A percentile compares a stretch with the other conserved stretches of the same genome.
These are phyloP conservation scores for Hymenoscyphus occultus DNA, from an alignment of 2,329 filamentous ascomycete genomes.

Conservation along the genomic window DNA sequence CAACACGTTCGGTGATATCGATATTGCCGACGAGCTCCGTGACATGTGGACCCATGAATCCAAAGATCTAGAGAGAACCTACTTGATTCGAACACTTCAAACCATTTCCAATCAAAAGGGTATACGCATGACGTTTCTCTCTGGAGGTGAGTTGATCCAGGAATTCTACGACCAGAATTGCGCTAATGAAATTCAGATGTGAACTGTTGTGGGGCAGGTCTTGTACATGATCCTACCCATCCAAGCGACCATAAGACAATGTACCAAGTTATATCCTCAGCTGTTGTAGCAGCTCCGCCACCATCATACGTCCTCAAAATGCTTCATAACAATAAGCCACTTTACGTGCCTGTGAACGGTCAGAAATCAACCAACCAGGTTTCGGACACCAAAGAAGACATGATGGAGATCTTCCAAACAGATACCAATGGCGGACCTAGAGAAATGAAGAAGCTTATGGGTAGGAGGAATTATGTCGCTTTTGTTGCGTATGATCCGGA, in stretches of 20 bases:
- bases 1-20: slow-evolving; percentile 94
- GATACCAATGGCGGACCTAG: slow-evolving; percentile 81
- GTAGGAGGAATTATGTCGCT: slow-evolving; percentile 84
- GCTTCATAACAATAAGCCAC: slow-evolving; percentile 89
- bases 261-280: slow-evolving; percentile 95
- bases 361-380: slow-evolving; percentile 69
- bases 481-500: slow-evolving; percentile 95
- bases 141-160: slow-evolving; percentile 59
- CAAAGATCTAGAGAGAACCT: slow-evolving; percentile 95
- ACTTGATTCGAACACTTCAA: slow-evolving; percentile 92
- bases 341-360: slow-evolving; percentile 92
- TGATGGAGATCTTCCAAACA: slow-evolving; percentile 99
- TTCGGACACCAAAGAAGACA: slow-evolving; percentile 96
- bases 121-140: slow-evolving; percentile 94
- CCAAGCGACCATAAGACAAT: slow-evolving; percentile 97
- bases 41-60: slow-evolving; percentile 98
- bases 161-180: neutral
- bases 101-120: slow-evolving; percentile 94
- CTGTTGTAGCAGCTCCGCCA: slow-evolving; percentile 86
- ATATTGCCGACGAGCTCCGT: slow-evolving; percentile 87
- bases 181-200: slow-evolving; percentile 55
- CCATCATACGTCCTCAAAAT: slow-evolving; percentile 85
- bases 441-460: slow-evolving; percentile 91
- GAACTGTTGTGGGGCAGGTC: slow-evolving; percentile 84
- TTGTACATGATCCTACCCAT: slow-evolving; percentile 89